Percentiles rank a stretch among this genome's conserved stretches.
phyloP scores from a whole-genome alignment of 805 yeast species.

The Myxozyma sirexii region DNA sequence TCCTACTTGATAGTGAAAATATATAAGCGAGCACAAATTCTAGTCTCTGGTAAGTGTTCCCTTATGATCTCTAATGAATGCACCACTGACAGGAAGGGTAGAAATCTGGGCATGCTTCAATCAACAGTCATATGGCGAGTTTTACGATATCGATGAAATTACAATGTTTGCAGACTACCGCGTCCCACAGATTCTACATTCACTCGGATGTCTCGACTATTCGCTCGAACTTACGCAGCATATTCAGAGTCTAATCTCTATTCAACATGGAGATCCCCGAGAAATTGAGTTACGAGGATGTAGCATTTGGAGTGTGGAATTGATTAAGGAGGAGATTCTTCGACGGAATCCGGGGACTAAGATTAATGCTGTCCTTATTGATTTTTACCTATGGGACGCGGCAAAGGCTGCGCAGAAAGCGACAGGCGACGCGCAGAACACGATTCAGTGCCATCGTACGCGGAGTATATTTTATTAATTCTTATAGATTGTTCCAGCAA shows the following conservation, averaged over 20 bases:
- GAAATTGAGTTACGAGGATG: slow-evolving; percentile 50
- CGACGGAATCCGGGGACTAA: slow-evolving; percentile 27
- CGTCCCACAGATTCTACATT: slow-evolving; percentile 49
- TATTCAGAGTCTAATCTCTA: slow-evolving; percentile 32
- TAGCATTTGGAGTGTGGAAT: slow-evolving; percentile 49
- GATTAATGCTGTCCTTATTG: slow-evolving; percentile 47
- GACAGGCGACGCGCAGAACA: slow-evolving; percentile 19
- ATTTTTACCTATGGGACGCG: slow-evolving; percentile 51
- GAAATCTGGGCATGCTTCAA: slow-evolving; percentile 52
- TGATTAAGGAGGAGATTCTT: slow-evolving; percentile 39
- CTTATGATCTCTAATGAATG: background rate
- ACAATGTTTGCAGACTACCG: slow-evolving; percentile 54
- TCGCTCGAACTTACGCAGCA: slow-evolving; percentile 37
- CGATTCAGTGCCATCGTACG: slow-evolving; percentile 45
- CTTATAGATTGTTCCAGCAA: background rate
- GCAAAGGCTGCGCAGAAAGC: slow-evolving; percentile 45
- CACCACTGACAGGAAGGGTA: slow-evolving; percentile 25
- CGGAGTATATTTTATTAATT: slow-evolving; percentile 39
- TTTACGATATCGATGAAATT: slow-evolving; percentile 45
- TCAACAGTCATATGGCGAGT: slow-evolving; percentile 44
- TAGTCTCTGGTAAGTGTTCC: slow-evolving; percentile 37
- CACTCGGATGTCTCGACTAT: slow-evolving; percentile 45
- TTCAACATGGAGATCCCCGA: slow-evolving; percentile 41
- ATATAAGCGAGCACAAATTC: slow-evolving; percentile 49
- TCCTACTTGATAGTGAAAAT: slow-evolving; percentile 42